Evolutionary conservation across 371 early-diverging fungal genomes (phyloP), one percentile per base, ranked within the genome.

Genomic region (Mortierella sp.): DNA sequence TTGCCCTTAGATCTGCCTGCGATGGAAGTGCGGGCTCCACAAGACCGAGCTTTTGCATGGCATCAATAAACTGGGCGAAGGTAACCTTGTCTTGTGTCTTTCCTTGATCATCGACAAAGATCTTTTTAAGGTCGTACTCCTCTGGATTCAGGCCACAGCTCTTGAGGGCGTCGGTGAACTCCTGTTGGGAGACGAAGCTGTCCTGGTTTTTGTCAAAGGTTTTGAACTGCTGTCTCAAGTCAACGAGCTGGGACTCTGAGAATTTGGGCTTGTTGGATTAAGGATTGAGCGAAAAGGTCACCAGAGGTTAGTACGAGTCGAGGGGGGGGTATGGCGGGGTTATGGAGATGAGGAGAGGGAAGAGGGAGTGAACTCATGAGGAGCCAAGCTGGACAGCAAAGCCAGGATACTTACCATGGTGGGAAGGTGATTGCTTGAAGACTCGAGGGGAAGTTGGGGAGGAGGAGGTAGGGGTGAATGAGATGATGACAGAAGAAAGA

Each of bases 41-140:
- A 22, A 71, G 56, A 10, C 57, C 60, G 16, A 71, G 37, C 0
- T 25, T 49, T 21, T 47, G 17, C 28, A 44, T 56, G 16, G 63
- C 71, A 5, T 64, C 53, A 16, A 56, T 2, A 25, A 71, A 71
- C 57, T 71, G 60, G 48, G 5, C 46, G 31, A 71, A 63, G 25
- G 44, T 71, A 48, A 71, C 64, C 50, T 71, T 71, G n/a, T n/a
- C n/a, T n/a, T n/a, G n/a, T n/a, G n/a, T 51, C 71, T 64, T 25
- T 71, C 71, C 48, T 56, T 71, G 71, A 55, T 60, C 54, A 3
- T 43, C 19, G 14, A 56, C n/a, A 22, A 71, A 71, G 64, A 71
- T 63, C 31, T 31, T 24, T 29, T 55, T 52, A 0, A 47, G 29
- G 21, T 71, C 64, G 31, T 71, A 63, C 0, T 71, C 64, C 9